Evolutionary conservation across 2,329 filamentous ascomycete species (phyloP).

Genomic region (Ceratocystiopsis minuta): DNA sequence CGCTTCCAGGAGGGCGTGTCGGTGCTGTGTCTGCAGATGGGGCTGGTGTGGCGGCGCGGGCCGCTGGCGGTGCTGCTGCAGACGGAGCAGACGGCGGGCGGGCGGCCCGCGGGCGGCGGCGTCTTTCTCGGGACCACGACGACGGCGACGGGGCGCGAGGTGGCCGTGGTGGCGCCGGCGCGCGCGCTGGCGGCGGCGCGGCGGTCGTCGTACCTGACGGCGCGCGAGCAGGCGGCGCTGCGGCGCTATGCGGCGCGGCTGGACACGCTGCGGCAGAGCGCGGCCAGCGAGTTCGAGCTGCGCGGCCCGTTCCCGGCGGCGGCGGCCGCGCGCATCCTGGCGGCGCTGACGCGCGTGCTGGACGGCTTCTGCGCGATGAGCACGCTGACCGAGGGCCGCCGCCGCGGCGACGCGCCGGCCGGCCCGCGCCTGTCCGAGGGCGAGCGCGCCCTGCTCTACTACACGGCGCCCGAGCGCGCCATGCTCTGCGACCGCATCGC

Average conservation of each 20-base stretch:
- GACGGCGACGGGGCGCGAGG: too few relatives aligned
- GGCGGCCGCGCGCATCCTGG: slow-evolving; percentile 56
- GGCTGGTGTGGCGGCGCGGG: slow-evolving; percentile 88
- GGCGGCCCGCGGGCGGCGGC: too few relatives aligned
- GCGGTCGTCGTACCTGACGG: slow-evolving; percentile 52
- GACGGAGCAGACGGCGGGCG: too few relatives aligned
- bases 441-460: slow-evolving; percentile 62
- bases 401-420: slow-evolving; percentile 34
- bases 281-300: slow-evolving; percentile 75
- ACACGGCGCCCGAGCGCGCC: slow-evolving; percentile 60
- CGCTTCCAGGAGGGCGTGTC: slow-evolving; percentile 83
- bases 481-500: slow-evolving; percentile 78
- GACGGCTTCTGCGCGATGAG: slow-evolving; percentile 96
- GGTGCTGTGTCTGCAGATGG: slow-evolving; percentile 86
- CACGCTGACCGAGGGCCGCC: slow-evolving; percentile 52
- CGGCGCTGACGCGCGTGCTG: slow-evolving; percentile 65
- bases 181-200: too few relatives aligned
- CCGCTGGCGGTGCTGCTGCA: slow-evolving; percentile 59
- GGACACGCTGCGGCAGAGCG: slow-evolving; percentile 53
- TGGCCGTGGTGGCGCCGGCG: too few relatives aligned
- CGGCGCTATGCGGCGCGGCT: slow-evolving; percentile 63
- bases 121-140: too few relatives aligned
- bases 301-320: slow-evolving; percentile 68
- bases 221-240: slow-evolving; percentile 74
- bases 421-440: slow-evolving; percentile 48